Percentiles rank a stretch among this genome's conserved stretches.
phyloP scores from a whole-genome alignment of 2,329 filamentous ascomycete genomes.

The Cercospora sojina region DNA sequence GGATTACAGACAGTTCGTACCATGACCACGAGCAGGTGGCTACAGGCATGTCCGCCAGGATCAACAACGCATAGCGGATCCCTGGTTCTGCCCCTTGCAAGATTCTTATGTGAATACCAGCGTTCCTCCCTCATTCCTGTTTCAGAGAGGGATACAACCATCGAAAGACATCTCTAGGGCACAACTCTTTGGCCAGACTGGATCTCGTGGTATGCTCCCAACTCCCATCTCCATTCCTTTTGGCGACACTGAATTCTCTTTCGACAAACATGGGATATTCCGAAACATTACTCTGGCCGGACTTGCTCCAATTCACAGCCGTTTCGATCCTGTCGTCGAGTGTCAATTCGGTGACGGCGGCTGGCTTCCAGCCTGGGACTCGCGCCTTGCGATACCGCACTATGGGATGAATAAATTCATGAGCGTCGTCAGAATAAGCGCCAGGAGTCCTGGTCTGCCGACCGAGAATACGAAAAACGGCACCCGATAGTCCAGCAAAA shows the following conservation, averaged over 20 bases:
- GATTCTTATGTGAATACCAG: background rate
- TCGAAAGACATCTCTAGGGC: background rate
- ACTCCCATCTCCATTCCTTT: background rate
- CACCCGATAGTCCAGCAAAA: conserved; percentile 17
- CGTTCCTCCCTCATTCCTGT: background rate
- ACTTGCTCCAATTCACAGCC: background rate
- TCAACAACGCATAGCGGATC: background rate
- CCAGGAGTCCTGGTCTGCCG: conserved; percentile 12
- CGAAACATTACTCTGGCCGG: background rate
- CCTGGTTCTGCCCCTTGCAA: background rate
- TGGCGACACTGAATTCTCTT: background rate
- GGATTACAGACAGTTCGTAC: too few species aligned
- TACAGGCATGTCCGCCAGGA: background rate
- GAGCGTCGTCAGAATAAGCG: conserved; percentile 4
- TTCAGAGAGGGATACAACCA: background rate
- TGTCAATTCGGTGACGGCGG: background rate
- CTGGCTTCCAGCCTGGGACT: conserved; percentile 11
- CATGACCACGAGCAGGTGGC: too few species aligned
- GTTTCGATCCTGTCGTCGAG: background rate
- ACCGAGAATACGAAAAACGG: conserved; percentile 18
- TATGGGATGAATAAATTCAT: conserved; percentile 18
- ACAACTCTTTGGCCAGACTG: conserved; percentile 1
- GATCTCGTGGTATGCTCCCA: background rate
- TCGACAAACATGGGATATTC: background rate
- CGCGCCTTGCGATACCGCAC: conserved; percentile 16